phyloP scores from a whole-genome alignment of 1,284 basidiomycete species.

The Apiotrichum domesticum region DNA sequence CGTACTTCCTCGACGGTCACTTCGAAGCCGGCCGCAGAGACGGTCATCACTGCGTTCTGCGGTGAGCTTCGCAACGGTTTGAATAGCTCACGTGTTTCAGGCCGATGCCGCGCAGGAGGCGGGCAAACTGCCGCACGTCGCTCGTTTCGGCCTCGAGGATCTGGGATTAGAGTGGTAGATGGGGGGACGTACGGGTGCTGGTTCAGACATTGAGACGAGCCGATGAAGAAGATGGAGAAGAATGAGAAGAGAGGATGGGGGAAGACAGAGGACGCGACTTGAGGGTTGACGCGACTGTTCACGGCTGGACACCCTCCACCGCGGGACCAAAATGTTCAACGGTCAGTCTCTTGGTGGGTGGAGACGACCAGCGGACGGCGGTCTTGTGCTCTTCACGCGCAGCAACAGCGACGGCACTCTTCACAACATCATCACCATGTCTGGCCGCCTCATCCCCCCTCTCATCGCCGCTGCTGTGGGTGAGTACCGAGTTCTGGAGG shows the following conservation, averaged over 20 bases:
- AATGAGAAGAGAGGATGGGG: background rate
- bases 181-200: background rate
- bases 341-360: too few species aligned
- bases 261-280: too few species aligned
- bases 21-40: conserved; percentile 65
- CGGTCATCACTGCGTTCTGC: conserved; percentile 70
- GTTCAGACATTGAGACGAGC: background rate
- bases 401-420: background rate
- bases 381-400: background rate
- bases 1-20: conserved; percentile 81
- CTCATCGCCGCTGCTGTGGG: conserved; percentile 28
- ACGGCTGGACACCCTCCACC: background rate
- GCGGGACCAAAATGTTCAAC: background rate
- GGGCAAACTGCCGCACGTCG: conserved; percentile 69
- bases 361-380: too few species aligned
- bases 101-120: conserved; percentile 68
- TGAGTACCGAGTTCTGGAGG: conserved; percentile 10
- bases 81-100: conserved; percentile 58
- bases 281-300: too few species aligned
- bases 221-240: background rate
- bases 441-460: conserved; percentile 18
- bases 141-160: conserved; percentile 68
- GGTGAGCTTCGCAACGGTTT: conserved; percentile 4
- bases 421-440: conserved; percentile 8
- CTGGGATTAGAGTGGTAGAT: conserved; percentile 43